Base-by-base conservation (phyloP, 1,284 basidiomycete genomes). In the Cryptococcus maquisensis region DNA sequence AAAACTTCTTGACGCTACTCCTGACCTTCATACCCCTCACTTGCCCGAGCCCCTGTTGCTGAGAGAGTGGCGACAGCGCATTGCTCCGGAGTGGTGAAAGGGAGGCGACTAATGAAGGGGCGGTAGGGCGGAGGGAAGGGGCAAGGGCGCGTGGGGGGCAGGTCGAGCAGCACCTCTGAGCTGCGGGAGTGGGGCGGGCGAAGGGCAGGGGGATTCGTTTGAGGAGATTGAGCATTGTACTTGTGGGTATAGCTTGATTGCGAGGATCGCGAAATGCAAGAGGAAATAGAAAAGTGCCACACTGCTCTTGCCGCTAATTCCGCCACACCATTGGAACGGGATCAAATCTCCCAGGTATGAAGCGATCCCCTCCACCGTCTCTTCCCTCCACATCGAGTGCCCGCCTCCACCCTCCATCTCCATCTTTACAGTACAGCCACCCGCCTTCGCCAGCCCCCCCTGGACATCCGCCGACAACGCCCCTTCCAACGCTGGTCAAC, bases 1-100 rank as follows among this genome's bases (percentile, higher is more conserved):
- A 95, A 82, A 93, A 87, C 55, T 84, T 80, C 79, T 96, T 97
- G 64, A 98, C 90, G 8, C 90, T 91, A 32, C 88, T 88, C 57
- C 94, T 85, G 53, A 98, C 94, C 81, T 98, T 98, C 90, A 97
- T 96, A 40, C 92, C 92, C 62, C 94, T 52, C 2, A 72, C 61
- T 57, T 72, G 69, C 7, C 54, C 50, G 26, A 56, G 46, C 37
- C 44, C 46, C n/a, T 55, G 48, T 26, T 40, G 48, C 39, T 47
- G 23, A n/a, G 49, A 46, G 1, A 47, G 28, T 1, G 45, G 47
- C 16, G 45, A 36, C 38, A 52, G 39, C 18, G 43, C 15, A 39
- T 37, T 35, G 28, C 28, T 32, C 28, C 28, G 28, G 20, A 51
- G 36, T 18, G 21, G 53, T 24, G 45, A 47, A 23, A 43, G 36